A percentile compares a stretch with the other conserved stretches of the same genome.
phyloP scores from a whole-genome alignment of 805 yeast genomes.

The Candida ulmi region DNA sequence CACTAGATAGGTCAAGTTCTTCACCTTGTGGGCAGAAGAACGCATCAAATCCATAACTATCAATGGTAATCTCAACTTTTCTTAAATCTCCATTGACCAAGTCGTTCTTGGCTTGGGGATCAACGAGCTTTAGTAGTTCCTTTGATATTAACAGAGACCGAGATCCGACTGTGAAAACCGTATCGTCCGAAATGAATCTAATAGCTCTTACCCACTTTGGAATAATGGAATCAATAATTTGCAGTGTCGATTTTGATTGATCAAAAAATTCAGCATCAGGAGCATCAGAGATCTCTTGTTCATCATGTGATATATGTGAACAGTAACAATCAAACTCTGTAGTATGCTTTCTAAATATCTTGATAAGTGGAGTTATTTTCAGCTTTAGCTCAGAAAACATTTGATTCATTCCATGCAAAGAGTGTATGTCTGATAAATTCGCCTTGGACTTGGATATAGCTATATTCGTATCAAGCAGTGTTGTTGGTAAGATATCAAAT shows the following conservation, averaged over 20 bases:
- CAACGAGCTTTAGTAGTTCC: conserved; percentile 27
- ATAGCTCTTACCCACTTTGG: conserved; percentile 18
- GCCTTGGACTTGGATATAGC: conserved; percentile 7
- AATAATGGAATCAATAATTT: conserved; percentile 15
- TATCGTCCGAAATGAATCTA: conserved; percentile 8
- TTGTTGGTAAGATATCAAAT: conserved; percentile 11
- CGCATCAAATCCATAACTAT: conserved; percentile 10
- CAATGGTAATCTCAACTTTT: conserved; percentile 24
- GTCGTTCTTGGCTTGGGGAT: conserved; percentile 32
- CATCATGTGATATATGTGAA: not conserved
- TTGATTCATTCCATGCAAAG: conserved; percentile 26
- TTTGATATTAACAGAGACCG: conserved; percentile 39
- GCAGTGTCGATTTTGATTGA: conserved; percentile 1
- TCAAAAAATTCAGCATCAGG: not conserved
- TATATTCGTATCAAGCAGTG: not conserved
- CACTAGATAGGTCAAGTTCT: conserved; percentile 12
- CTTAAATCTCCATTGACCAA: conserved; percentile 34
- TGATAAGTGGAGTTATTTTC: conserved; percentile 7
- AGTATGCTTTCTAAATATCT: not conserved
- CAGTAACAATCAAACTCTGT: conserved; percentile 2
- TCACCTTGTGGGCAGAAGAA: conserved; percentile 1
- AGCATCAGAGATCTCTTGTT: not conserved
- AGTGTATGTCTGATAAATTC: conserved; percentile 23
- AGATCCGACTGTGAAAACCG: conserved; percentile 30
- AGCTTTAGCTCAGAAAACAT: conserved; percentile 15